These are phyloP conservation scores for Tremellales sp. DNA, from an alignment of 1,284 basidiomycete species.

Conservation along the genomic window DNA sequence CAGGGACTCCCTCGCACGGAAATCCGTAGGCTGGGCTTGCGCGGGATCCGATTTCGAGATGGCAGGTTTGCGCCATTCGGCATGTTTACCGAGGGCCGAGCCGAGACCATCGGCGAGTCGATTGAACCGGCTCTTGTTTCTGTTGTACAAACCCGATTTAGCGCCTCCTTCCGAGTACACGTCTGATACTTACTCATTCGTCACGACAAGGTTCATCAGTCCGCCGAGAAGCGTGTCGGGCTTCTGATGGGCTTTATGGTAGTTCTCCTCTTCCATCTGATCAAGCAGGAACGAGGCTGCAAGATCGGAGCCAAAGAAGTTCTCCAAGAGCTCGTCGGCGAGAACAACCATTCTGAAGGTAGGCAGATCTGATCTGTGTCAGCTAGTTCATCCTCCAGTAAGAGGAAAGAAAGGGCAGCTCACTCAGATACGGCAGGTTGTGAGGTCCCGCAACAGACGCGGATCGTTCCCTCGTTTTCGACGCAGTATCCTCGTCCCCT, in stretches of 20 bases:
- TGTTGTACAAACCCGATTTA: constrained; percentile 8
- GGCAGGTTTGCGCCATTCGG: constrained; percentile 58
- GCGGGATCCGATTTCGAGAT: constrained; percentile 68
- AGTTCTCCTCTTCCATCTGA: constrained; percentile 56
- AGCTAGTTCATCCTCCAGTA: constrained; percentile 6
- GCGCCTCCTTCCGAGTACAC: not conserved
- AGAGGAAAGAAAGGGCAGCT: constrained; percentile 7
- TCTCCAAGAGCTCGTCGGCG: constrained; percentile 88
- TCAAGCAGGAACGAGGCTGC: constrained; percentile 81
- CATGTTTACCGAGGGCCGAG: constrained; percentile 82
- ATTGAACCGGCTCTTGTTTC: constrained; percentile 45
- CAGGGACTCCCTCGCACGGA: constrained; percentile 80
- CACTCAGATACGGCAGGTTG: constrained; percentile 78
- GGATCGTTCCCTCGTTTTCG: constrained; percentile 54
- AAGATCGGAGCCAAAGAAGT: constrained; percentile 88
- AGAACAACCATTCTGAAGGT: constrained; percentile 97
- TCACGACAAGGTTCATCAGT: constrained; percentile 80
- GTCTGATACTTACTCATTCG: constrained; percentile 57
- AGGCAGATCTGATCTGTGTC: constrained; percentile 33
- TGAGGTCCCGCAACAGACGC: constrained; percentile 42
- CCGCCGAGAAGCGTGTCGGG: constrained; percentile 68
- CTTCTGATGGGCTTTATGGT: constrained; percentile 51
- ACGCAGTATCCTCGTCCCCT: constrained; percentile 49
- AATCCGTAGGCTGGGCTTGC: constrained; percentile 61
- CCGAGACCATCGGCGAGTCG: constrained; percentile 85